Evolutionary conservation across 2,329 filamentous ascomycete genomes (phyloP), one percentile per base, ranked within the genome.

Genomic region (Fusarium sp.): DNA sequence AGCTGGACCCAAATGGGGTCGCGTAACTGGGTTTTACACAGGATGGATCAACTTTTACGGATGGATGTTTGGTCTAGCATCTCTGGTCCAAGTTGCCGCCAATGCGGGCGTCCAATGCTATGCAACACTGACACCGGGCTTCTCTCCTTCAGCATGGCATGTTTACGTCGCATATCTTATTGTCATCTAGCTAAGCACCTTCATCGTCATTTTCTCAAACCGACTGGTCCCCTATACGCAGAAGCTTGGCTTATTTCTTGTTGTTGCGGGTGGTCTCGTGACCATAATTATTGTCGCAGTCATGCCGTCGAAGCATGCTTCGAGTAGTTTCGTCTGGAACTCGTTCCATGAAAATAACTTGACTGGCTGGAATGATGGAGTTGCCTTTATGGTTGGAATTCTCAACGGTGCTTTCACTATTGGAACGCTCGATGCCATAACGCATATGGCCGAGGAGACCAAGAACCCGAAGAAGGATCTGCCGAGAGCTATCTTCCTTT

Each of bases 31-130:
- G 11, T 74, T 74, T 35, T 74, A 72, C 2, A 58, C 72, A 0
- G 72, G 72, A 4, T 74, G 72, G 72, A 70, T 74, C 52, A 74
- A 74, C 29, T 74, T 74, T 5, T 74, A 74, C 3, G 72, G 72
- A 6, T 74, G 72, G 72, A 74, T 74, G 72, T 74, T 74, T 17
- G 72, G 72, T 6, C 60, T 74, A 0, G 72, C 72, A 36, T 72
- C 72, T 1, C 10, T 74, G 0, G 72, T 74, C 14, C 72, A 74
- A 25, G 62, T 74, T 3, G 58, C 68, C 1, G 72, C 72, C 11
- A 74, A 74, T 11, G 51, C 68, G 18, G 65, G 54, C 1, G 72
- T 74, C 2, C 70, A 74, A 36, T 58, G 69, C 5, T 74, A 74
- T 23, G 69, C 70, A 3, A 74, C 72, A 6, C 67, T 73, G 10